These are phyloP conservation scores for Pleurotus ostreatus DNA, from an alignment of 768 basidiomycete genomes.

Conservation along the genomic window DNA sequence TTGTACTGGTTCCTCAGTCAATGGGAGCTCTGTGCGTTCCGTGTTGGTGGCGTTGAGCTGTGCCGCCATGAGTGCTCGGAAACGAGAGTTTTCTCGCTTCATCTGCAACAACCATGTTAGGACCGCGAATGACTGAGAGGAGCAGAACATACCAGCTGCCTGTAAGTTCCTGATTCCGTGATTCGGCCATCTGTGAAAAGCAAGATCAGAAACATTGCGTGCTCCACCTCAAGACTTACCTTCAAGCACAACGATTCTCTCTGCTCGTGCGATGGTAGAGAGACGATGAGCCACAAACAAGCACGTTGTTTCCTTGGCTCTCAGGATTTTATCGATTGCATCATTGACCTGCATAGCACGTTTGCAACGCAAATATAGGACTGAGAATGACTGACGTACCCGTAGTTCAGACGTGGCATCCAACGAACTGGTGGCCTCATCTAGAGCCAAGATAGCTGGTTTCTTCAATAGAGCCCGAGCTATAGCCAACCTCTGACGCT, in stretches of 20 bases:
- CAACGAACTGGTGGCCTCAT: slow-evolving; percentile 86
- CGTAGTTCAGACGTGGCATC: slow-evolving; percentile 87
- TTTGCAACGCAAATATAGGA: not conserved
- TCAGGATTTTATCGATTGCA: slow-evolving; percentile 85
- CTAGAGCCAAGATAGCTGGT: slow-evolving; percentile 82
- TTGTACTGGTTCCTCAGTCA: slow-evolving; percentile 4
- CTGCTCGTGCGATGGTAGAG: slow-evolving; percentile 87
- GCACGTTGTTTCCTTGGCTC: slow-evolving; percentile 77
- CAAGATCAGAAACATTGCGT: not conserved
- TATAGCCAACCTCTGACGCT: slow-evolving; percentile 78
- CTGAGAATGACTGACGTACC: slow-evolving; percentile 31
- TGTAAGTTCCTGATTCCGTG: slow-evolving; percentile 79
- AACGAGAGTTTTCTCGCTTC: slow-evolving; percentile 68
- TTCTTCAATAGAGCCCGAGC: slow-evolving; percentile 86
- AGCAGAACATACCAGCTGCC: slow-evolving; percentile 55
- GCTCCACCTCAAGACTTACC: slow-evolving; percentile 31
- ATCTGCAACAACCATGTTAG: slow-evolving; percentile 36
- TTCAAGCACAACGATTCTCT: slow-evolving; percentile 87
- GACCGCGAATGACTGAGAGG: not conserved
- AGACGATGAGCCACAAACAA: slow-evolving; percentile 86
- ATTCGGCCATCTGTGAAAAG: slow-evolving; percentile 60
- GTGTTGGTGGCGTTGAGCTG: slow-evolving; percentile 57
- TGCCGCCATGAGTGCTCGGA: slow-evolving; percentile 86
- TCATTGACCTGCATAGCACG: slow-evolving; percentile 62
- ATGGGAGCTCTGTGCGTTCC: slow-evolving; percentile 10